These are phyloP conservation scores for Backusella luteola DNA, from an alignment of 192 early-diverging fungal species.

Conservation along the genomic window DNA sequence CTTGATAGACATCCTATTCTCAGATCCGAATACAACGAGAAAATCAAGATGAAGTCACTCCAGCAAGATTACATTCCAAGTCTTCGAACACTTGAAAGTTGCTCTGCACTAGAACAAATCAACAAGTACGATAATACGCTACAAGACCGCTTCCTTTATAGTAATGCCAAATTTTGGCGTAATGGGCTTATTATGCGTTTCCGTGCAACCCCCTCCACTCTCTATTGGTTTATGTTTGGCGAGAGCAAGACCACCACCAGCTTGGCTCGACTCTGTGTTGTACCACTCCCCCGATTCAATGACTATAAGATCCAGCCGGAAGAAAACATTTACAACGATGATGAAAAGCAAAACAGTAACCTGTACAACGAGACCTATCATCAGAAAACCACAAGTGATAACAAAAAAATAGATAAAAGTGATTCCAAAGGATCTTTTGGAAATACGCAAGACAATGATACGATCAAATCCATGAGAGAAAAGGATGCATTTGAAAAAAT, in stretches of 20 bases:
- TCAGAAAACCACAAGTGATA: background rate
- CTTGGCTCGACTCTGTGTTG: background rate
- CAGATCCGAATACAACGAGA: background rate
- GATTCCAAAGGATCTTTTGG: background rate
- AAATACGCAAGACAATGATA: background rate
- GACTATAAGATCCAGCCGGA: background rate
- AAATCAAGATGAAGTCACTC: background rate
- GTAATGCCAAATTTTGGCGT: background rate
- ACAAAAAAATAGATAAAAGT: background rate
- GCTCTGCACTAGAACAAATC: background rate
- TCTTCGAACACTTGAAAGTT: background rate
- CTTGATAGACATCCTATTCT: background rate
- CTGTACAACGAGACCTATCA: background rate
- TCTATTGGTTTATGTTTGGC: background rate
- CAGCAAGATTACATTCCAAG: background rate
- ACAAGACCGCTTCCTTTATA: background rate
- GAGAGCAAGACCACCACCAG: background rate
- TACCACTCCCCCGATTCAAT: slow-evolving; percentile 10
- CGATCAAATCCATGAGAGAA: background rate
- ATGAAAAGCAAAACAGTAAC: background rate
- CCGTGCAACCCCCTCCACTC: background rate
- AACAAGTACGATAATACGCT: background rate
- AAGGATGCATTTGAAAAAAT: background rate
- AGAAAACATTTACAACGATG: background rate
- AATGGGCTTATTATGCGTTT: background rate